A percentile compares a stretch with the other conserved stretches of the same genome.
phyloP scores from a whole-genome alignment of 2,329 filamentous ascomycete genomes.

The Phialophora macrospora region DNA sequence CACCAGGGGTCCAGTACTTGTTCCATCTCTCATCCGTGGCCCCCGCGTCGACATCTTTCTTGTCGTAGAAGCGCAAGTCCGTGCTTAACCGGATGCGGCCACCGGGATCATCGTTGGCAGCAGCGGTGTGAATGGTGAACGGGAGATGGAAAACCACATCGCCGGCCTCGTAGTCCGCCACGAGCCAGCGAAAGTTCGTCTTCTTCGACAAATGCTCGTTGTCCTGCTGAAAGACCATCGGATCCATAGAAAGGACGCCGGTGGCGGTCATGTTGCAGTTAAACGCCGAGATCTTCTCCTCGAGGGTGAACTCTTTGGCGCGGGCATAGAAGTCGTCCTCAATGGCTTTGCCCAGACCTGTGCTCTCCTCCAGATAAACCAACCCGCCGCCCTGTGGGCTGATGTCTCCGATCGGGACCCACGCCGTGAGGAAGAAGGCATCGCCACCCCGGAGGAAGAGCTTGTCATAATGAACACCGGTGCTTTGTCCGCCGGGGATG shows the following conservation, averaged over 20 bases:
- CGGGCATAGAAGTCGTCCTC: constrained; percentile 47
- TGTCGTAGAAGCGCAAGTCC: constrained; percentile 49
- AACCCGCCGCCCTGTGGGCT: constrained; percentile 47
- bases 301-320: constrained; percentile 39
- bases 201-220: constrained; percentile 18
- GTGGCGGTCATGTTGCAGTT: constrained; percentile 42
- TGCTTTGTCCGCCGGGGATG: constrained; percentile 46
- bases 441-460: constrained; percentile 49
- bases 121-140: constrained; percentile 50
- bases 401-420: constrained; percentile 49
- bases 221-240: constrained; percentile 20
- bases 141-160: constrained; percentile 54
- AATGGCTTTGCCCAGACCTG: constrained; percentile 45
- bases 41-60: constrained; percentile 42
- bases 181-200: constrained; percentile 41
- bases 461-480: constrained; percentile 52
- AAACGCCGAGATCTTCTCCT: constrained; percentile 44
- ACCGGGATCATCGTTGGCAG: constrained; percentile 49
- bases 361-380: constrained; percentile 50
- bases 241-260: constrained; percentile 36
- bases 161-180: constrained; percentile 47
- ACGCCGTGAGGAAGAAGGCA: constrained; percentile 44
- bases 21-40: constrained; percentile 46
- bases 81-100: constrained; percentile 50
- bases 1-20: constrained; percentile 46